These are phyloP conservation scores for Carex myosuroides DNA, from an alignment of 176 grass and related monocot species.

Conservation along the genomic window DNA sequence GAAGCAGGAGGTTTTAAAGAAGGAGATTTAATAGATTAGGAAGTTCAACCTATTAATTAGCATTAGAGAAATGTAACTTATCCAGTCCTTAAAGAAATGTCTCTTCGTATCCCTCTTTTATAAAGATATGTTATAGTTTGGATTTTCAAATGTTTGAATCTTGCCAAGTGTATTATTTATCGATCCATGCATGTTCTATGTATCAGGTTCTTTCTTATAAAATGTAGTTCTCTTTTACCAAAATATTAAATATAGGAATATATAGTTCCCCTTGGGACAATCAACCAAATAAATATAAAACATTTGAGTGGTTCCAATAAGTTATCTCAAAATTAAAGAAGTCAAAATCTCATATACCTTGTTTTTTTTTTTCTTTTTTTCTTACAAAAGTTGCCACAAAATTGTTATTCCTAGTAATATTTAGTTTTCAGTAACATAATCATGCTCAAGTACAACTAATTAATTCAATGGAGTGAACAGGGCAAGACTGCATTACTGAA, in stretches of 20 bases:
- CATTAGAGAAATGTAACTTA: too few species aligned
- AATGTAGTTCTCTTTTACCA: too few species aligned
- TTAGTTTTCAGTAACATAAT: not conserved
- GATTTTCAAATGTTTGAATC: too few species aligned
- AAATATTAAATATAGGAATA: too few species aligned
- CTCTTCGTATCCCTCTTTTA: not conserved
- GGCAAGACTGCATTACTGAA: conserved; percentile 28
- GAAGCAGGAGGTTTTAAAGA: not conserved
- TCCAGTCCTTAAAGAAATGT: not conserved
- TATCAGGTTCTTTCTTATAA: too few species aligned
- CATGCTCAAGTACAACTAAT: not conserved
- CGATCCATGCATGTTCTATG: too few species aligned
- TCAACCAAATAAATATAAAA: not conserved
- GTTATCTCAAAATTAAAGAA: not conserved
- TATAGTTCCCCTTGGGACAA: not conserved
- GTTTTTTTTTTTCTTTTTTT: not conserved
- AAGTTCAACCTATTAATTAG: too few species aligned
- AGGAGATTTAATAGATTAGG: not conserved
- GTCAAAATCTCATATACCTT: not conserved
- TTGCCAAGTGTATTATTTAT: too few species aligned
- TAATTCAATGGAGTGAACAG: conserved; percentile 9
- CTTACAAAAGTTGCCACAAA: not conserved
- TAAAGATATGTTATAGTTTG: too few species aligned
- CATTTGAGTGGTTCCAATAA: too few species aligned
- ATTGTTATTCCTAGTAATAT: not conserved